These are phyloP conservation scores for Trichothecium sympodiale DNA, from an alignment of 2,329 filamentous ascomycete species.

Conservation along the genomic window DNA sequence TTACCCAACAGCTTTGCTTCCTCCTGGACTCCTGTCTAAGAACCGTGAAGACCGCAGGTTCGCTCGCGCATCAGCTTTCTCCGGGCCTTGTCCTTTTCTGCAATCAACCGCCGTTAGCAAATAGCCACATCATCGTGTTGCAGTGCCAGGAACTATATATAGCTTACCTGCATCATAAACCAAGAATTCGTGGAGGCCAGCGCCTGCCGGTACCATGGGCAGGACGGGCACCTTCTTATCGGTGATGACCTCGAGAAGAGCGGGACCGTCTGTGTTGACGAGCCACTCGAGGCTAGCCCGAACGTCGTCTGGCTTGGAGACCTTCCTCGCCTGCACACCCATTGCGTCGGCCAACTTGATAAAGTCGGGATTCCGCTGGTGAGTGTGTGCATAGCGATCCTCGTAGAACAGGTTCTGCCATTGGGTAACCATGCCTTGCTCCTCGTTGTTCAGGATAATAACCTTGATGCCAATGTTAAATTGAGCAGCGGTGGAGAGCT, in stretches of 20 bases:
- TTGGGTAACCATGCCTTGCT: constrained; percentile 97
- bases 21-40: too few relatives aligned
- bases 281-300: constrained; percentile 76
- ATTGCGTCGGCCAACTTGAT: constrained; percentile 86
- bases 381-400: constrained; percentile 83
- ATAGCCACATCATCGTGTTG: too few relatives aligned
- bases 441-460: constrained; percentile 90
- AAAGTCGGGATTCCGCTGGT: constrained; percentile 93
- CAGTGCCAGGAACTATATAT: too few relatives aligned
- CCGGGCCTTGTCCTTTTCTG: constrained; percentile 57
- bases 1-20: too few relatives aligned
- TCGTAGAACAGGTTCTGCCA: constrained; percentile 98
- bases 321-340: constrained; percentile 66
- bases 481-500: constrained; percentile 84
- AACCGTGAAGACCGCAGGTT: constrained; percentile 38
- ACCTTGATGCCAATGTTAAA: constrained; percentile 97
- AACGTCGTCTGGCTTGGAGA: constrained; percentile 65
- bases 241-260: constrained; percentile 81
- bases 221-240: constrained; percentile 92
- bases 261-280: constrained; percentile 81
- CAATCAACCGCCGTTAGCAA: constrained; percentile 22
- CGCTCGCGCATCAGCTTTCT: constrained; percentile 56
- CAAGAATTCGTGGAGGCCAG: constrained; percentile 83
- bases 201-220: constrained; percentile 89
- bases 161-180: constrained; percentile 21